Percentiles rank a stretch among this genome's conserved stretches.
Evolutionary conservation across 75 land plant species (phyloP).

Genomic region (Azolla pinnata): DNA sequence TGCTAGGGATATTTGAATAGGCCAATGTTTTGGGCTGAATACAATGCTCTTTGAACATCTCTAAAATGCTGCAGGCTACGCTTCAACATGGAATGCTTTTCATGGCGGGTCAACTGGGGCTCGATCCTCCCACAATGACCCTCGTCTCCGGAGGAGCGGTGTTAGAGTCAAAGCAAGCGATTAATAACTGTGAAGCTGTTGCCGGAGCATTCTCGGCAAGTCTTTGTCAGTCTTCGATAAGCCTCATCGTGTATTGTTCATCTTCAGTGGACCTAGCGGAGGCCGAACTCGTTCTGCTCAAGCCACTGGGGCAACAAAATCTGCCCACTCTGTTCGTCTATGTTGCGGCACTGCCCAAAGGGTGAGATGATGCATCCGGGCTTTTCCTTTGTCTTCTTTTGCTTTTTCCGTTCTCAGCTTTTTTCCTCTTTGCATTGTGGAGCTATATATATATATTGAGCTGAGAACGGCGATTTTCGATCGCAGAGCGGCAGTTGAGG

Average conservation of each 20-base stretch:
- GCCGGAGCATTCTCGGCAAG: constrained; percentile 48
- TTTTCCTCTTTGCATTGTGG: too few species aligned
- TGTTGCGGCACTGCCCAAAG: constrained; percentile 72
- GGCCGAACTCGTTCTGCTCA: constrained; percentile 27
- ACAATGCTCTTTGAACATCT: background rate
- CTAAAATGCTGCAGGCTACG: constrained; percentile 52
- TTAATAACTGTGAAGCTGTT: constrained; percentile 83
- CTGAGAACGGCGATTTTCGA: background rate
- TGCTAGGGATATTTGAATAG: too few species aligned
- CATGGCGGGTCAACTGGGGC: constrained; percentile 98
- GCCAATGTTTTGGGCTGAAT: background rate
- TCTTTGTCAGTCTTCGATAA: constrained; percentile 37
- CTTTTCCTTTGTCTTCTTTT: too few species aligned
- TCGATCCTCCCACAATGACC: constrained; percentile 90
- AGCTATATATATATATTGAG: too few species aligned
- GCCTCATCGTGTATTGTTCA: constrained; percentile 62
- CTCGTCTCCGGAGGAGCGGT: constrained; percentile 54
- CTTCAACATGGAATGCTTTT: constrained; percentile 55
- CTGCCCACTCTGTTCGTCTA: too few species aligned
- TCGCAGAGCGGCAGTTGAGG: constrained; percentile 70
- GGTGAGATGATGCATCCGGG: background rate
- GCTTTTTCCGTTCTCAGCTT: too few species aligned
- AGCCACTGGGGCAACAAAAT: constrained; percentile 19
- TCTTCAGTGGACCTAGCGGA: constrained; percentile 7
- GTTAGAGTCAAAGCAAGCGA: constrained; percentile 54